Conservation (phyloP, 2,329 filamentous ascomycete species). For the Aspergillus pseudoterreus region DNA sequence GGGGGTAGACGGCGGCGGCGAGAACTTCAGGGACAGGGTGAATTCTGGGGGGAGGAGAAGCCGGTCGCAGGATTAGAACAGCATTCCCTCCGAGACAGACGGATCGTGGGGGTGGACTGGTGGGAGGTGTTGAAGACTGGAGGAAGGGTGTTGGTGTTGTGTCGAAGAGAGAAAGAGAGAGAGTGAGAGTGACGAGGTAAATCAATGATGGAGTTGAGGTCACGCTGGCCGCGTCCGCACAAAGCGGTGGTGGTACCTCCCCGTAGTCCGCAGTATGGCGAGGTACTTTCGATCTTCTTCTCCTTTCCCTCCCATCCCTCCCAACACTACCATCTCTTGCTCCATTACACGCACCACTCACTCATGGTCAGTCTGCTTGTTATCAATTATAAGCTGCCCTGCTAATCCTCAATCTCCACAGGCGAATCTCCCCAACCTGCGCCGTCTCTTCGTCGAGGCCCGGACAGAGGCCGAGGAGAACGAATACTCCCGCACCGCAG, state of each 20-base stretch:
- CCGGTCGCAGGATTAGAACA: not conserved
- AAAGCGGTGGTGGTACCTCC: too few species aligned
- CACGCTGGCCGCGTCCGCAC: conserved; percentile 1
- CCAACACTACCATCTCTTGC: not conserved
- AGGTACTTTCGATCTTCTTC: not conserved
- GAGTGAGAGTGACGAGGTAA: not conserved
- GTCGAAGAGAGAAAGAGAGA: conserved; percentile 14
- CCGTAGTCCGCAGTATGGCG: too few species aligned
- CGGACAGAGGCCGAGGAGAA: conserved; percentile 91
- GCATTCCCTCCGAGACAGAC: conserved; percentile 1
- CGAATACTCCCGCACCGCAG: conserved; percentile 87
- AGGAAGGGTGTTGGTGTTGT: conserved; percentile 8
- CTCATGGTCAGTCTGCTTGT: not conserved
- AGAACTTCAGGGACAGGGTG: conserved; percentile 24
- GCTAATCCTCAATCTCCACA: conserved; percentile 11
- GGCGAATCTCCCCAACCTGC: conserved; percentile 76
- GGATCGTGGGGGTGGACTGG: not conserved
- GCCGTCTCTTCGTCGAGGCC: conserved; percentile 91
- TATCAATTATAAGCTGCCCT: not conserved
- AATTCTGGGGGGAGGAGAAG: not conserved
- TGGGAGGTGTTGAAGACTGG: conserved; percentile 1
- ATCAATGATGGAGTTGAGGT: not conserved
- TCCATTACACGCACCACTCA: not conserved
- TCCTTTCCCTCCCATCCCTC: not conserved
- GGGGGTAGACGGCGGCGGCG: conserved; percentile 28